A percentile compares a stretch with the other conserved stretches of the same genome.
Evolutionary conservation across 805 yeast species (phyloP).

Genomic region (Candida saitoana): DNA sequence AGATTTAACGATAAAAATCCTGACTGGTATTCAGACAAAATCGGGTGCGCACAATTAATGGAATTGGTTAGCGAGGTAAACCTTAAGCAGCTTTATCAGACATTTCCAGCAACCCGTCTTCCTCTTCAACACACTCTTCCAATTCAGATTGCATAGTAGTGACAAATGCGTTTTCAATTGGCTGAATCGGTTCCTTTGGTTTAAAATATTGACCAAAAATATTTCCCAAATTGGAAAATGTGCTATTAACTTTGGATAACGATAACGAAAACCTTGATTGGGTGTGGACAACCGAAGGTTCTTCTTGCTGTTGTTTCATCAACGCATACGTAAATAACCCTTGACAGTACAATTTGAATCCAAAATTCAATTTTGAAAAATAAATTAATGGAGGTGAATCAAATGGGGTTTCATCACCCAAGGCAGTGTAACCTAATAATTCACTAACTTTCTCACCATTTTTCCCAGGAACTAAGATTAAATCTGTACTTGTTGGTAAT

Average conservation of each 20-base stretch:
- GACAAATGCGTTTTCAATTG: neutral
- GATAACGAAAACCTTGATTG: neutral
- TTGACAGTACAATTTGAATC: conserved; percentile 16
- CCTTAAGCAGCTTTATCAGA: neutral
- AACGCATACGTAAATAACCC: conserved; percentile 14
- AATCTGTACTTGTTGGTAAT: conserved; percentile 14
- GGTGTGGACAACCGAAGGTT: neutral
- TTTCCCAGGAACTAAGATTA: conserved; percentile 12
- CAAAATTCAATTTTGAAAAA: conserved; percentile 12
- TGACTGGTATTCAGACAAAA: neutral
- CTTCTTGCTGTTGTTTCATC: neutral
- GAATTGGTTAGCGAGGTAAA: neutral
- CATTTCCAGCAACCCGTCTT: too few species aligned
- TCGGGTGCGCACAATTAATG: neutral
- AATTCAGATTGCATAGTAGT: too few species aligned
- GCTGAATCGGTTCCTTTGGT: neutral
- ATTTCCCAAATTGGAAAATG: neutral
- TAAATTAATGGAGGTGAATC: conserved; percentile 10
- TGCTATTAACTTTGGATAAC: neutral
- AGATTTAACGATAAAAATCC: neutral
- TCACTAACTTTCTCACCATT: conserved; percentile 3
- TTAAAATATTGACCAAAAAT: neutral
- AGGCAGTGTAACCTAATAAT: conserved; percentile 11
- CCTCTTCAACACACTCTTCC: too few species aligned
- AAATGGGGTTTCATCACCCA: conserved; percentile 2